Percentiles rank a stretch among this genome's conserved stretches.
phyloP scores from a whole-genome alignment of 306 rosid genomes.

The Arachis hypogaea region DNA sequence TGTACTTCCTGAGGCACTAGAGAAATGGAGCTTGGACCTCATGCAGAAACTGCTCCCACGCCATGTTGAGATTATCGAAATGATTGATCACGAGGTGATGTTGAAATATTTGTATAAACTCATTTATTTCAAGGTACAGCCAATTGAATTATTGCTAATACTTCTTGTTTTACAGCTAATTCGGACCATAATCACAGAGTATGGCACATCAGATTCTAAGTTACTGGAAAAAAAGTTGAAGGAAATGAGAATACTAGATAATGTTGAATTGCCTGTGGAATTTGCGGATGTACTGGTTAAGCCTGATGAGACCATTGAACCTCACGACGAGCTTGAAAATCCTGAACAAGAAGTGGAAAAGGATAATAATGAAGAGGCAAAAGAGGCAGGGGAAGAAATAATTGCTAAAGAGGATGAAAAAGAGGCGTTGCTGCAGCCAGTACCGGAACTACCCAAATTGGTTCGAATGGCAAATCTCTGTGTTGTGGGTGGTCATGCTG shows the following conservation, averaged over 20 bases:
- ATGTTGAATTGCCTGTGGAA: conserved; percentile 79
- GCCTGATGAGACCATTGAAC: conserved; percentile 46
- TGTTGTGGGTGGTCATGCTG: conserved; percentile 98
- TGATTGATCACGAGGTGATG: conserved; percentile 93
- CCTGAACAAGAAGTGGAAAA: conserved; percentile 42
- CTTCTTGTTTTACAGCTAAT: conserved; percentile 69
- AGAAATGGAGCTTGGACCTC: conserved; percentile 94
- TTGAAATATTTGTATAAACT: conserved; percentile 22
- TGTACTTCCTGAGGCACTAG: conserved; percentile 98
- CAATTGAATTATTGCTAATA: conserved; percentile 34
- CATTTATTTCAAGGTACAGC: background rate
- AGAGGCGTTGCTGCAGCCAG: conserved; percentile 56
- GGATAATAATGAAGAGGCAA: conserved; percentile 9
- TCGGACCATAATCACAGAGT: conserved; percentile 67
- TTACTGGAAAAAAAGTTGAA: conserved; percentile 73
- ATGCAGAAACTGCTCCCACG: conserved; percentile 93
- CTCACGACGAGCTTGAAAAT: conserved; percentile 48
- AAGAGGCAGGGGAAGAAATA: conserved; percentile 37
- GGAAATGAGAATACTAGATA: conserved; percentile 90
- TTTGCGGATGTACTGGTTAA: conserved; percentile 66
- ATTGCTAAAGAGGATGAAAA: conserved; percentile 49
- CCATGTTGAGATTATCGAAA: conserved; percentile 85
- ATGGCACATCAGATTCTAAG: conserved; percentile 65
- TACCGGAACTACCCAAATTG: conserved; percentile 80
- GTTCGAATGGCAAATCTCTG: conserved; percentile 97